Evolutionary conservation across 2,329 filamentous ascomycete species (phyloP).

Genomic region (Rhynchosporium secalis): DNA sequence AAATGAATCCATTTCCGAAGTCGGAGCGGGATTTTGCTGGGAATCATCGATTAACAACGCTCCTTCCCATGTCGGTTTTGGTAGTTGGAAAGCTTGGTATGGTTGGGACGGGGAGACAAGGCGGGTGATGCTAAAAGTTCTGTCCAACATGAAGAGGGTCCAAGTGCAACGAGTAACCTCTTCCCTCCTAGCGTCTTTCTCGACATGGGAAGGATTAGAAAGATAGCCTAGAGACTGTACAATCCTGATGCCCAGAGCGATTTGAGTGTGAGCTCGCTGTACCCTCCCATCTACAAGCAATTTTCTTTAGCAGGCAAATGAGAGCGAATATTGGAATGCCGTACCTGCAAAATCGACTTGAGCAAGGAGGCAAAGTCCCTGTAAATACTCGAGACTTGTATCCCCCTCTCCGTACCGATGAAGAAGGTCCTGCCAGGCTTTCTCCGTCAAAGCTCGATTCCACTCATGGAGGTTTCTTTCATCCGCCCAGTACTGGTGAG

Average conservation of each 20-base stretch:
- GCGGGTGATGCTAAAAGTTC: slow-evolving; percentile 26
- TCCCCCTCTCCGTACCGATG: slow-evolving; percentile 23
- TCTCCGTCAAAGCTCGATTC: slow-evolving; percentile 20
- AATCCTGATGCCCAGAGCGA: slow-evolving; percentile 24
- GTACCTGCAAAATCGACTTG: slow-evolving; percentile 29
- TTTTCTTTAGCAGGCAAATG: neutral
- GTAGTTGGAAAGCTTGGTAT: slow-evolving; percentile 23
- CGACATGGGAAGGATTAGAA: neutral
- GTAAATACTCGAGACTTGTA: slow-evolving; percentile 23
- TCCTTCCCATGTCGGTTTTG: slow-evolving; percentile 20
- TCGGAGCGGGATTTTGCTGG: neutral
- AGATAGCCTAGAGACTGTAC: slow-evolving; percentile 25
- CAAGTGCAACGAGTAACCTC: slow-evolving; percentile 25
- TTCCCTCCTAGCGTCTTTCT: slow-evolving; percentile 14
- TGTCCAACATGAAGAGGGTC: slow-evolving; percentile 28
- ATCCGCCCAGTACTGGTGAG: slow-evolving; percentile 24
- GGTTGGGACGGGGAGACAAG: slow-evolving; percentile 22
- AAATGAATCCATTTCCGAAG: neutral
- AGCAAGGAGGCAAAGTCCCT: slow-evolving; percentile 27
- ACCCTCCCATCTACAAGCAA: slow-evolving; percentile 23
- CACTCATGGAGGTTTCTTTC: slow-evolving; percentile 11
- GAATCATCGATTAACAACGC: slow-evolving; percentile 7
- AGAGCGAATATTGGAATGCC: neutral
- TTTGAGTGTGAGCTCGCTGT: slow-evolving; percentile 26
- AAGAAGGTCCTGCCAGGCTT: slow-evolving; percentile 22